These are phyloP conservation scores for Dichomitus squalens DNA, from an alignment of 1,284 basidiomycete genomes.

Conservation along the genomic window DNA sequence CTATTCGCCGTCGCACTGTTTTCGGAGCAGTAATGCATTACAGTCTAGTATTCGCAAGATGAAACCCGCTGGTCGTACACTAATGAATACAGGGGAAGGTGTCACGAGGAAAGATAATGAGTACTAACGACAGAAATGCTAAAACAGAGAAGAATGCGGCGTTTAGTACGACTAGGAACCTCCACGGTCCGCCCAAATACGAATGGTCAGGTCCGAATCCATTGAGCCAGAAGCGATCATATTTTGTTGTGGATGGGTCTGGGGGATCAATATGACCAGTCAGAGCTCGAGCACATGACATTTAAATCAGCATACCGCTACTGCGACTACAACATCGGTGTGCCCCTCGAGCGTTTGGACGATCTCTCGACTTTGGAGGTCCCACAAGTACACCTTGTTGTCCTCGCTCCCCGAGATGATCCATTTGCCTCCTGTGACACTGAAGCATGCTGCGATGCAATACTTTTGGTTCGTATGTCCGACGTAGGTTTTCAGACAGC, in stretches of 20 bases:
- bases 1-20: conserved; percentile 21
- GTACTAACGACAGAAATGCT: neutral
- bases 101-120: neutral
- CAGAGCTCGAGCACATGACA: neutral
- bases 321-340: conserved; percentile 75
- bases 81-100: conserved; percentile 7
- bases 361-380: conserved; percentile 84
- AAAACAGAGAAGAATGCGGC: neutral
- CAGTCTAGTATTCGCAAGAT: conserved; percentile 5
- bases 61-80: neutral
- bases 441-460: conserved; percentile 79
- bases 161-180: conserved; percentile 13
- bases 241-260: conserved; percentile 83
- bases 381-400: conserved; percentile 88
- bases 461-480: conserved; percentile 83
- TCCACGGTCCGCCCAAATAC: conserved; percentile 74
- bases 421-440: conserved; percentile 84
- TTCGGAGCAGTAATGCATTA: conserved; percentile 15
- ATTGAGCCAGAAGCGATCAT: conserved; percentile 86
- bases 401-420: conserved; percentile 94
- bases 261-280: neutral
- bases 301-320: conserved; percentile 51
- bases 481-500: conserved; percentile 89
- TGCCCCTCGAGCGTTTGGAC: conserved; percentile 82
- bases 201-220: conserved; percentile 76